These are phyloP conservation scores for Gyrodon lividus DNA, from an alignment of 768 basidiomycete species.

Conservation along the genomic window DNA sequence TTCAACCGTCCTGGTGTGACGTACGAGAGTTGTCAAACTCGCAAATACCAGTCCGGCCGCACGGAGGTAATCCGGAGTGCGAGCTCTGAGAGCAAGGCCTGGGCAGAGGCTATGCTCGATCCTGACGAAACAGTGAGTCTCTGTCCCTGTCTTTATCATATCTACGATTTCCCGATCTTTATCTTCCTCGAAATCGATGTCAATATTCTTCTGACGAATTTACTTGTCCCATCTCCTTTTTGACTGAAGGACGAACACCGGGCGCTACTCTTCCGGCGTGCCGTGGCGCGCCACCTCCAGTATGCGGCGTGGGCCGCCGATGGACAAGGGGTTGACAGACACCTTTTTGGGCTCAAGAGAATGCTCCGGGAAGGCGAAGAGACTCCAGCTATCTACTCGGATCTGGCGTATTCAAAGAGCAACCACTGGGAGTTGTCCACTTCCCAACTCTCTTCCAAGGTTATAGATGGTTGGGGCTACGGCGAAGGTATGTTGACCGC, in stretches of 20 bases:
- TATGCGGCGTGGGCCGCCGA: slow-evolving; percentile 92
- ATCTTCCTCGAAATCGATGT: background rate
- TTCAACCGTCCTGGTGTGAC: slow-evolving; percentile 70
- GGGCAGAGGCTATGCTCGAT: slow-evolving; percentile 87
- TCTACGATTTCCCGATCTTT: background rate
- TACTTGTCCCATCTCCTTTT: background rate
- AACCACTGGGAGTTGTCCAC: slow-evolving; percentile 94
- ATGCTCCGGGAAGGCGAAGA: slow-evolving; percentile 70
- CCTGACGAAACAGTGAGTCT: slow-evolving; percentile 44
- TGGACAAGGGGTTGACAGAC: slow-evolving; percentile 92
- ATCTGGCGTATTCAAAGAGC: slow-evolving; percentile 65
- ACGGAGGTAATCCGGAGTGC: slow-evolving; percentile 94
- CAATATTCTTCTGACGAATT: background rate
- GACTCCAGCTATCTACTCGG: slow-evolving; percentile 71
- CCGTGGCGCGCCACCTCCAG: slow-evolving; percentile 78
- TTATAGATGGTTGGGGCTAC: slow-evolving; percentile 95
- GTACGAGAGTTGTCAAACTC: slow-evolving; percentile 94
- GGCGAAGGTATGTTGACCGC: slow-evolving; percentile 65
- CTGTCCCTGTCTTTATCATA: background rate
- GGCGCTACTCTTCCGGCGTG: slow-evolving; percentile 66
- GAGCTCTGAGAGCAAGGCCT: slow-evolving; percentile 79
- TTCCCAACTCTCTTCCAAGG: slow-evolving; percentile 77
- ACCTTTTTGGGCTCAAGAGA: slow-evolving; percentile 92
- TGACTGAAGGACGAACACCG: slow-evolving; percentile 51
- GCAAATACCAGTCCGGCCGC: slow-evolving; percentile 85